Percentiles rank a stretch among this genome's conserved stretches.
phyloP scores from a whole-genome alignment of 805 yeast species.

The Wickerhamiella cacticola region DNA sequence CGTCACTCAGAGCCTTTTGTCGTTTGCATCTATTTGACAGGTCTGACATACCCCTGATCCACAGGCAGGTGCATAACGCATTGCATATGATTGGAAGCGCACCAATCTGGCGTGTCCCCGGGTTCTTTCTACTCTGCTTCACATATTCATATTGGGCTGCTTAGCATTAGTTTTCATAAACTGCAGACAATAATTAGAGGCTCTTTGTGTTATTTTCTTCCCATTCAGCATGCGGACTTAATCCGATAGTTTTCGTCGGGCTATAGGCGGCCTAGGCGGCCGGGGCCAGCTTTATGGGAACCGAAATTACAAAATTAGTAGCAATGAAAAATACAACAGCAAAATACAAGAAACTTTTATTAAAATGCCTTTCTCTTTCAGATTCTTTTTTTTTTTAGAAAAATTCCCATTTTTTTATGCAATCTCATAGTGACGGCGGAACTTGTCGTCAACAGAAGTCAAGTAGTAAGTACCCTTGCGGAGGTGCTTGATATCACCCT shows the following conservation, averaged over 20 bases:
- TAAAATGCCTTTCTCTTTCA: too few relatives aligned
- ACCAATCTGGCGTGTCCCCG: neutral
- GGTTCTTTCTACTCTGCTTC: neutral
- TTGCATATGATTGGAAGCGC: neutral
- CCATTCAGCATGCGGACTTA: too few relatives aligned
- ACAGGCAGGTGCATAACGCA: constrained; percentile 3
- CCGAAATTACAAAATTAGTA: neutral
- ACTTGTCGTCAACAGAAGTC: constrained; percentile 72
- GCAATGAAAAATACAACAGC: neutral
- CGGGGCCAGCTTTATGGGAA: too few relatives aligned
- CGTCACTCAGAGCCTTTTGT: too few relatives aligned
- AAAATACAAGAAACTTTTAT: too few relatives aligned
- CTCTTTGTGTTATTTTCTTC: too few relatives aligned
- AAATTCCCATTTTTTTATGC: too few relatives aligned
- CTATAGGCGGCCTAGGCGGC: too few relatives aligned
- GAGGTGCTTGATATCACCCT: constrained; percentile 63
- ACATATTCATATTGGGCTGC: too few relatives aligned
- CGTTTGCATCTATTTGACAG: neutral
- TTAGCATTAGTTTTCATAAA: too few relatives aligned
- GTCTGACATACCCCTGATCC: neutral
- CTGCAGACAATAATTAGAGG: too few relatives aligned
- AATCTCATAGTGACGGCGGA: constrained; percentile 68
- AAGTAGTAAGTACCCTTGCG: constrained; percentile 73
- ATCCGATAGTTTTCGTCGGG: too few relatives aligned
- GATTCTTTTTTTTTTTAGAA: neutral